These are phyloP conservation scores for Astragalus membranaceus DNA, from an alignment of 306 rosid genomes.

Conservation along the genomic window DNA sequence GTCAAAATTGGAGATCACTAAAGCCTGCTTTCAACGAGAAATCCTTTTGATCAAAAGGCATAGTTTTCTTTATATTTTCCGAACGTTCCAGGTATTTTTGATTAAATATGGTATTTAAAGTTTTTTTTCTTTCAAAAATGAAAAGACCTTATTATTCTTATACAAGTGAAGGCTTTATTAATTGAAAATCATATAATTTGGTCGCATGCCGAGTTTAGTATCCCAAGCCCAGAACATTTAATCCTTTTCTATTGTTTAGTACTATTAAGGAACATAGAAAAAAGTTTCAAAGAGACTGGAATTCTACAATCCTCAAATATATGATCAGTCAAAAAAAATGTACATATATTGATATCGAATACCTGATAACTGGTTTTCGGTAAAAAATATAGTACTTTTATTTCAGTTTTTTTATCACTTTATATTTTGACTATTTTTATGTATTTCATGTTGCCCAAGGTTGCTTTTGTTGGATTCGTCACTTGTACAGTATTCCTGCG, in stretches of 20 bases:
- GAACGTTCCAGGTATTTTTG: constrained; percentile 69
- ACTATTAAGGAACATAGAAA: not conserved
- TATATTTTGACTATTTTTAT: not conserved
- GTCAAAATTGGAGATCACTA: constrained; percentile 48
- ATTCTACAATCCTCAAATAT: not conserved
- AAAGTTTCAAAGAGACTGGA: not conserved
- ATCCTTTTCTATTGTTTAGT: not conserved
- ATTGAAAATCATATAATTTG: not conserved
- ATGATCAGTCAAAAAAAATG: too few species aligned
- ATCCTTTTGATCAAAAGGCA: constrained; percentile 51
- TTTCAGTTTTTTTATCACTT: not conserved
- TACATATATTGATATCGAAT: not conserved
- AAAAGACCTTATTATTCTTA: not conserved
- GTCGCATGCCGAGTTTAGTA: not conserved
- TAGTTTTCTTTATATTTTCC: constrained; percentile 72
- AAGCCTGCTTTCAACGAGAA: constrained; percentile 70
- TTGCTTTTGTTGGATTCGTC: constrained; percentile 75
- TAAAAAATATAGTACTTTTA: not conserved
- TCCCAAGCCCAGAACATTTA: not conserved
- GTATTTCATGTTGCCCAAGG: constrained; percentile 36
- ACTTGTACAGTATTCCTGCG: constrained; percentile 69
- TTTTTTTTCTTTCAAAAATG: not conserved
- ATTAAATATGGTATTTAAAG: not conserved
- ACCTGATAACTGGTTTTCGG: not conserved
- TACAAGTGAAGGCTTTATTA: not conserved